Percentiles rank a stretch among this genome's conserved stretches.
Conservation (phyloP, 2,329 filamentous ascomycete species). For the Teratosphaeria nubilosa region DNA sequence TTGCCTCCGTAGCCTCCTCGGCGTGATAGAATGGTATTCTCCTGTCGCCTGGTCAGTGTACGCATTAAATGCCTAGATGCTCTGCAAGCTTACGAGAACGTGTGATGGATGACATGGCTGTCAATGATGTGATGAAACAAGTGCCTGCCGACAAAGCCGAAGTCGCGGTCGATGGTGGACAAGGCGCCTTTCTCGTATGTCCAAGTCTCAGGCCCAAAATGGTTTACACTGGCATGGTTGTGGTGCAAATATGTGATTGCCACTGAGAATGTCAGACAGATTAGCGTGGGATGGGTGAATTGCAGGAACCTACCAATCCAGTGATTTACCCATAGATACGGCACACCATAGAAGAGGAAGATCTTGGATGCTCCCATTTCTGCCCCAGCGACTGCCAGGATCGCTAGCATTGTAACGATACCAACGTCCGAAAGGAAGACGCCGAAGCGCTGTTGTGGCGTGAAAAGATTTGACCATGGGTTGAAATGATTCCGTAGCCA, state of each 20-base stretch:
- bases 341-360: slow-evolving; percentile 42
- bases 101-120: slow-evolving; percentile 54
- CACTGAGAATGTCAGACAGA: slow-evolving; percentile 11
- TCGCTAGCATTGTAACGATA: slow-evolving; percentile 40
- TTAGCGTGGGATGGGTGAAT: background rate
- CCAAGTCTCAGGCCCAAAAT: slow-evolving; percentile 51
- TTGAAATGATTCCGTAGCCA: slow-evolving; percentile 54
- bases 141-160: slow-evolving; percentile 53
- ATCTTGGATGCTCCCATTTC: slow-evolving; percentile 23
- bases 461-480: slow-evolving; percentile 50
- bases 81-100: slow-evolving; percentile 16
- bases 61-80: background rate
- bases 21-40: background rate
- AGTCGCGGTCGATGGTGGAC: slow-evolving; percentile 53
- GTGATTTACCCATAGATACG: slow-evolving; percentile 60
- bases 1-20: background rate
- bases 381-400: slow-evolving; percentile 24
- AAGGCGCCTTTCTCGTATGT: slow-evolving; percentile 52
- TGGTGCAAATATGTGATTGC: slow-evolving; percentile 68
- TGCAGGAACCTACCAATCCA: slow-evolving; percentile 41
- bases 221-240: slow-evolving; percentile 47
- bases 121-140: slow-evolving; percentile 57
- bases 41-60: background rate
- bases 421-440: slow-evolving; percentile 53
- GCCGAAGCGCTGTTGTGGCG: slow-evolving; percentile 28